Conservation (phyloP, 352 stramenopile genomes). For the Pythium grandisporangium region DNA sequence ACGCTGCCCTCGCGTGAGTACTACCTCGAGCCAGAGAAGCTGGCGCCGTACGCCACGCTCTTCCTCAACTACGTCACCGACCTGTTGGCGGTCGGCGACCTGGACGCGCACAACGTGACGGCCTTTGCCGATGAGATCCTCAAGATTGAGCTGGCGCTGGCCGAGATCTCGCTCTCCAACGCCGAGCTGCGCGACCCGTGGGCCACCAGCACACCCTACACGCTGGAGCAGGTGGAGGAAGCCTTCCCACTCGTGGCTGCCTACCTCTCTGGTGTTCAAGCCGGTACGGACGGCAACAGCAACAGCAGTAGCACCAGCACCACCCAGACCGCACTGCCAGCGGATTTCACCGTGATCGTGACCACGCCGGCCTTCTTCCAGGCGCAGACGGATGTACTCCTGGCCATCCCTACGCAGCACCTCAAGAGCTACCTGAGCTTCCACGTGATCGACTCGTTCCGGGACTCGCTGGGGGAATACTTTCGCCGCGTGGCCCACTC, state of each 20-base stretch:
- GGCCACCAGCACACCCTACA: constrained; percentile 82
- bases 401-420: constrained; percentile 19
- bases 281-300: constrained; percentile 25
- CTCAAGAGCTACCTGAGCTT: constrained; percentile 62
- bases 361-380: constrained; percentile 43
- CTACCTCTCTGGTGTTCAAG: constrained; percentile 39
- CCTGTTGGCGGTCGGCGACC: constrained; percentile 26
- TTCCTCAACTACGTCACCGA: constrained; percentile 38
- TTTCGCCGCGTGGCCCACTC: constrained; percentile 39
- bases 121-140: constrained; percentile 28
- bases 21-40: constrained; percentile 35
- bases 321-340: too few species aligned
- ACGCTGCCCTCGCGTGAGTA: constrained; percentile 58
- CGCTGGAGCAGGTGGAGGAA: constrained; percentile 42
- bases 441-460: constrained; percentile 41
- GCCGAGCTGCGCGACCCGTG: constrained; percentile 80
- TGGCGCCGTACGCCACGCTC: constrained; percentile 24
- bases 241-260: constrained; percentile 39
- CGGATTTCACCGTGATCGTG: constrained; percentile 27
- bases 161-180: constrained; percentile 78
- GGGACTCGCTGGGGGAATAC: constrained; percentile 30
- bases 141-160: constrained; percentile 69
- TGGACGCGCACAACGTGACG: constrained; percentile 29
- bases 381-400: constrained; percentile 30
- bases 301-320: too few species aligned